These are phyloP conservation scores for Trichoderma arundinaceum DNA, from an alignment of 2,329 filamentous ascomycete species.

Conservation along the genomic window DNA sequence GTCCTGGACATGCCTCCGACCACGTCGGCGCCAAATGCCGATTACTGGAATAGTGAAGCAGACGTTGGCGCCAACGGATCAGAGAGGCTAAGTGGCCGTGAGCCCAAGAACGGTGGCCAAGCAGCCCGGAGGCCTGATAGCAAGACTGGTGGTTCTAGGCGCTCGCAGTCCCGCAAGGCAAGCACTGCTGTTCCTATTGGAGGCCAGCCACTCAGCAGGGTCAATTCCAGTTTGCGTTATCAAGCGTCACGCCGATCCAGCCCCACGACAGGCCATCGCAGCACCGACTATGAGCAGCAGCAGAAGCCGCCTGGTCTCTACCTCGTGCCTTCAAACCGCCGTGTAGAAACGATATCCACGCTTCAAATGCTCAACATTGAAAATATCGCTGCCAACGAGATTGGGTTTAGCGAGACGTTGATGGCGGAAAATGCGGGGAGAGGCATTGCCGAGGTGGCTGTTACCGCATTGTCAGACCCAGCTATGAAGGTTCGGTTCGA, in stretches of 20 bases:
- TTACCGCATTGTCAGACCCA: slow-evolving; percentile 69
- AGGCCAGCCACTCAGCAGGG: slow-evolving; percentile 52
- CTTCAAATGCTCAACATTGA: slow-evolving; percentile 92
- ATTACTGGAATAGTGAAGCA: slow-evolving; percentile 77
- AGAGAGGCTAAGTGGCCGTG: slow-evolving; percentile 56
- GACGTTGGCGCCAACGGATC: slow-evolving; percentile 61
- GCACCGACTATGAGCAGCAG: slow-evolving; percentile 46
- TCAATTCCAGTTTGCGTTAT: slow-evolving; percentile 54
- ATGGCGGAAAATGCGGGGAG: slow-evolving; percentile 91
- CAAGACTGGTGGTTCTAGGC: slow-evolving; percentile 54
- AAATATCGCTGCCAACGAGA: slow-evolving; percentile 84
- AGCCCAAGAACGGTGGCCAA: slow-evolving; percentile 56
- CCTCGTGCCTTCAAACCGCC: slow-evolving; percentile 60
- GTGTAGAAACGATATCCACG: slow-evolving; percentile 68
- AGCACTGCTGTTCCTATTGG: slow-evolving; percentile 48
- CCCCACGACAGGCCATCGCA: slow-evolving; percentile 41
- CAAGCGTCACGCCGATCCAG: slow-evolving; percentile 42
- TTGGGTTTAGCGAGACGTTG: slow-evolving; percentile 85
- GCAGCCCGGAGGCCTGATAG: slow-evolving; percentile 58
- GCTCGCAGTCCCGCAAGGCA: slow-evolving; percentile 64
- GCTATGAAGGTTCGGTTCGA: slow-evolving; percentile 61
- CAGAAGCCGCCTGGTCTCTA: slow-evolving; percentile 57
- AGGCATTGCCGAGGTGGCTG: slow-evolving; percentile 82
- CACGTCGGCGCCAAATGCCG: slow-evolving; percentile 46
- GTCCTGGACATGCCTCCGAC: slow-evolving; percentile 70